These are phyloP conservation scores for Cymbidium sinense DNA, from an alignment of 106 monocot species.

Conservation along the genomic window DNA sequence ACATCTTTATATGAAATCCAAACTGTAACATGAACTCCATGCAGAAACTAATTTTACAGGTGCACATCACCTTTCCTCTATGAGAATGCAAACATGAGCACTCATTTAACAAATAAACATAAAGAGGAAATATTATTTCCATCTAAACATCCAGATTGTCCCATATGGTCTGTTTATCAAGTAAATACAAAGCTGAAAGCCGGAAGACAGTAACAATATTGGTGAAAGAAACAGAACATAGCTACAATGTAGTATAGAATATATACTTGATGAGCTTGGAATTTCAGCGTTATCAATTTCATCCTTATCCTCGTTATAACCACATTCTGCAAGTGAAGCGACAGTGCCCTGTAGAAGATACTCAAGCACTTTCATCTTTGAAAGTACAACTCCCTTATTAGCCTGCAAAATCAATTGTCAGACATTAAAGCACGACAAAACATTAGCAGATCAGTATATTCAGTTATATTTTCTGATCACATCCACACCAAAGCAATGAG, in stretches of 20 bases:
- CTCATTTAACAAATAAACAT: too few species aligned
- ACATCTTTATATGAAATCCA: too few species aligned
- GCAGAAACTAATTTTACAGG: too few species aligned
- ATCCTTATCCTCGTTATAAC: constrained; percentile 46
- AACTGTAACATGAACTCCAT: too few species aligned
- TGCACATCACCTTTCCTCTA: too few species aligned
- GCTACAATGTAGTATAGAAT: neutral
- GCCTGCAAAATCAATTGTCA: constrained; percentile 37
- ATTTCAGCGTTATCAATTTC: constrained; percentile 9
- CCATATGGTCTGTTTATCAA: neutral
- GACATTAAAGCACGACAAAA: neutral
- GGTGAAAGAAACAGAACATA: too few species aligned
- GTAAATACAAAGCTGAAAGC: neutral
- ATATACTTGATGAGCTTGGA: constrained; percentile 18
- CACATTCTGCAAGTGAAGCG: constrained; percentile 34
- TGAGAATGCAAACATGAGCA: too few species aligned
- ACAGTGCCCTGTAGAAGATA: constrained; percentile 53
- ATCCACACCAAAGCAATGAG: neutral
- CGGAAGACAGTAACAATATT: too few species aligned
- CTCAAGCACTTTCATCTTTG: constrained; percentile 48
- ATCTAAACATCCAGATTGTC: neutral
- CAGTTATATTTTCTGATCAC: neutral
- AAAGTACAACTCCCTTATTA: constrained; percentile 29
- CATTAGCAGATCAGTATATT: neutral
- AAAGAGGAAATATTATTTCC: neutral